Percentiles rank a stretch among this genome's conserved stretches.
Conservation (phyloP, 2,329 filamentous ascomycete genomes). For the Colletotrichum plurivorum region DNA sequence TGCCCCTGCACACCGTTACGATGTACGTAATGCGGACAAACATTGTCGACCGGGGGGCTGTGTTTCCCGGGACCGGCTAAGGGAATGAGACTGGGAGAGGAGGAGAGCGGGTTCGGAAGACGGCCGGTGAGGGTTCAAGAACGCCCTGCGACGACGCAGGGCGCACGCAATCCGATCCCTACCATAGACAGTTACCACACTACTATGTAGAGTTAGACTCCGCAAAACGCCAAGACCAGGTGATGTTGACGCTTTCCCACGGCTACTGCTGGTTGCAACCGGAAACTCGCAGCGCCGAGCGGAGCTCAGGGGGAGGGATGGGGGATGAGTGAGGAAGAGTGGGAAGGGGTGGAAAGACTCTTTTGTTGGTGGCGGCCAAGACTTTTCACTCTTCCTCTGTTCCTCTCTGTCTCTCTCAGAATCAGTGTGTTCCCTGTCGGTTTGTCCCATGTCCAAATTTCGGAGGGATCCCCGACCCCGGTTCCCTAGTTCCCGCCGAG, state of each 20-base stretch:
- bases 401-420: neutral
- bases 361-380: constrained; percentile 24
- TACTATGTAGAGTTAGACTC: neutral
- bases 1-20: constrained; percentile 14
- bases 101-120: neutral
- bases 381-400: constrained; percentile 13
- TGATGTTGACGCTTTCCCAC: constrained; percentile 17
- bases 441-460: constrained; percentile 19
- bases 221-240: neutral
- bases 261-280: constrained; percentile 15
- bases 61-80: constrained; percentile 1
- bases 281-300: constrained; percentile 8
- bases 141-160: constrained; percentile 10
- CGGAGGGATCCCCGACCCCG: constrained; percentile 24
- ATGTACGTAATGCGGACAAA: constrained; percentile 28
- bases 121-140: constrained; percentile 1
- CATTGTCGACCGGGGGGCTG: neutral
- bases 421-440: neutral
- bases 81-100: neutral
- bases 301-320: neutral
- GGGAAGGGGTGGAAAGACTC: constrained; percentile 21
- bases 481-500: constrained; percentile 35
- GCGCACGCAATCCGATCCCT: no score
- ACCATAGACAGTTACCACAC: no score
- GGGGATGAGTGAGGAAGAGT: neutral